Conservation (phyloP, 768 basidiomycete species). For the Lyophyllum decastes region DNA sequence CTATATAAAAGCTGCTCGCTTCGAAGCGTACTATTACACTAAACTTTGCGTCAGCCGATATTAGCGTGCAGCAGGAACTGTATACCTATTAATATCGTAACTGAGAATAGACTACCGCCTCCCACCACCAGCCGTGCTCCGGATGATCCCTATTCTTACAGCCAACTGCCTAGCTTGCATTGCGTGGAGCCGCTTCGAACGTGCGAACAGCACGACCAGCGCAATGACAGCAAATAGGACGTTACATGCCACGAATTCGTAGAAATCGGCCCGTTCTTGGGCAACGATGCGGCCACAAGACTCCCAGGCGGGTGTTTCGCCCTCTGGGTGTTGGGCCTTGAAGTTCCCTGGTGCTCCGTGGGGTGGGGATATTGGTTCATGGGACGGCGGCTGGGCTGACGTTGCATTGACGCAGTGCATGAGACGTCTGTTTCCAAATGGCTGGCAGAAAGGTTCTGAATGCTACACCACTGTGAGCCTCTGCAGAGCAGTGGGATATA, state of each 20-base stretch:
- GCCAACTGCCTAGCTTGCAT: constrained; percentile 82
- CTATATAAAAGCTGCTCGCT: not conserved
- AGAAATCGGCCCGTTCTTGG: constrained; percentile 84
- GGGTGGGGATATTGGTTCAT: constrained; percentile 11
- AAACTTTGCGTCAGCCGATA: not conserved
- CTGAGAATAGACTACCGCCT: constrained; percentile 10
- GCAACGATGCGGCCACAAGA: constrained; percentile 86
- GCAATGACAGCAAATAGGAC: constrained; percentile 68
- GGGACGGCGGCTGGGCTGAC: constrained; percentile 22
- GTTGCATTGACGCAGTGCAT: constrained; percentile 71
- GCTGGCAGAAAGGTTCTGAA: constrained; percentile 88
- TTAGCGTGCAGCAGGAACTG: not conserved
- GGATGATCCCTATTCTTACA: constrained; percentile 77
- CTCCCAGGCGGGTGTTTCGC: constrained; percentile 85
- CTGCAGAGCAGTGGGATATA: not conserved
- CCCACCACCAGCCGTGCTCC: constrained; percentile 28
- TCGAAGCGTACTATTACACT: not conserved
- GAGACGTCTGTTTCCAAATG: constrained; percentile 91
- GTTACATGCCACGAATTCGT: constrained; percentile 89
- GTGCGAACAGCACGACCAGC: constrained; percentile 62
- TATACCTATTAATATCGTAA: constrained; percentile 14
- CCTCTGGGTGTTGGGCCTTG: constrained; percentile 28
- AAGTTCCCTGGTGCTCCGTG: constrained; percentile 17
- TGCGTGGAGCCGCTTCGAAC: constrained; percentile 68
- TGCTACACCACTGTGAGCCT: constrained; percentile 45